Evolutionary conservation across 495 filamentous ascomycete species (phyloP).

Genomic region (Jackrogersella minutella): DNA sequence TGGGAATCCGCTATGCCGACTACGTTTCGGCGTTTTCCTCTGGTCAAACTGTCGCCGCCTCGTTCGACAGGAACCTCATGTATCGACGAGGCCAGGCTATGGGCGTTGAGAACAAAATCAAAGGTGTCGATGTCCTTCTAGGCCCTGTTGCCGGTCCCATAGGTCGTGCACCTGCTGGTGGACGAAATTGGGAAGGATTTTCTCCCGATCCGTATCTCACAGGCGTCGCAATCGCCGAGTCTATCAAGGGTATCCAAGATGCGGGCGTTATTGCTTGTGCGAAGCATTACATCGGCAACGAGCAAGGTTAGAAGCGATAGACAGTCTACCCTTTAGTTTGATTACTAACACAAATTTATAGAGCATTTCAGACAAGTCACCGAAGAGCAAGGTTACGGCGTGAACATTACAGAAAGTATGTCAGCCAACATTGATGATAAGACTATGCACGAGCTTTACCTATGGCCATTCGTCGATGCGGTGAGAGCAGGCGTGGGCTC

Average conservation of each 20-base stretch:
- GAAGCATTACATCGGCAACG: conserved; percentile 82
- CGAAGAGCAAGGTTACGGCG: conserved; percentile 70
- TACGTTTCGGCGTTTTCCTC: conserved; percentile 82
- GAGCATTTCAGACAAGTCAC: conserved; percentile 83
- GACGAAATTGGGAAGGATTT: conserved; percentile 91
- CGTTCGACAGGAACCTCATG: conserved; percentile 75
- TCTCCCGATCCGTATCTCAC: conserved; percentile 80
- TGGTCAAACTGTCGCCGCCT: conserved; percentile 82
- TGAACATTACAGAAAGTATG: conserved; percentile 67
- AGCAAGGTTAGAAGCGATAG: conserved; percentile 52
- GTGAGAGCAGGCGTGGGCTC: conserved; percentile 72
- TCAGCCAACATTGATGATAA: conserved; percentile 92
- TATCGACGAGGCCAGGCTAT: conserved; percentile 79
- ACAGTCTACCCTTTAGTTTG: not conserved
- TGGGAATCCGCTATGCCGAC: conserved; percentile 81
- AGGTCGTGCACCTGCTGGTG: conserved; percentile 75
- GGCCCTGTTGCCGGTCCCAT: conserved; percentile 91
- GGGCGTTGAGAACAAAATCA: conserved; percentile 79
- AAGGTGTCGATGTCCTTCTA: conserved; percentile 85
- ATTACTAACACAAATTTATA: conserved; percentile 24
- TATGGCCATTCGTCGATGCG: conserved; percentile 68
- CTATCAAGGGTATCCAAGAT: conserved; percentile 83
- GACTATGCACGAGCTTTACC: conserved; percentile 93
- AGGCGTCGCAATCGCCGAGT: conserved; percentile 74
- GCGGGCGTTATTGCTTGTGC: conserved; percentile 81